A percentile compares a stretch with the other conserved stretches of the same genome.
Conservation (phyloP, 2,329 filamentous ascomycete species). For the Fusarium euwallaceae region DNA sequence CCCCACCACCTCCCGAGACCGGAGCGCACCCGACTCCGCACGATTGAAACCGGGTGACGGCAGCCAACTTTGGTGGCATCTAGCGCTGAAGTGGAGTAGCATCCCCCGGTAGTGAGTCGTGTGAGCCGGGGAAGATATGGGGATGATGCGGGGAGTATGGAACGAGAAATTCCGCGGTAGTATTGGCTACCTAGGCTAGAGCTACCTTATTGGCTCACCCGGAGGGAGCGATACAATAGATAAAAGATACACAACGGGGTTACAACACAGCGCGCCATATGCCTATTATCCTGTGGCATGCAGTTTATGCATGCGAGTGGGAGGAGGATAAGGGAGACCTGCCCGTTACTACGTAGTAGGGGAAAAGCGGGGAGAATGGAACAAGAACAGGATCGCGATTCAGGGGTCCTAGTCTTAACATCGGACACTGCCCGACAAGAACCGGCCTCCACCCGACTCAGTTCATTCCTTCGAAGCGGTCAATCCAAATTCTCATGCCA, state of each 20-base stretch:
- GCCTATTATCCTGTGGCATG: too few species aligned
- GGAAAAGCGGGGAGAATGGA: background rate
- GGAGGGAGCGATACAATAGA: too few species aligned
- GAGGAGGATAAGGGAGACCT: too few species aligned
- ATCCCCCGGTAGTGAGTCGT: background rate
- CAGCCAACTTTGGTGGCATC: background rate
- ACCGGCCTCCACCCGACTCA: background rate
- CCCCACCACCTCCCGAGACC: background rate
- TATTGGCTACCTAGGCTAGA: too few species aligned
- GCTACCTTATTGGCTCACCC: too few species aligned
- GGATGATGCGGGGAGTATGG: background rate
- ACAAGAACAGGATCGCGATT: background rate
- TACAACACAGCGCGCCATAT: too few species aligned
- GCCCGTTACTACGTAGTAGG: too few species aligned
- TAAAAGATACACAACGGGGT: too few species aligned
- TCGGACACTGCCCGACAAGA: conserved; percentile 1
- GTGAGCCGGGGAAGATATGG: background rate
- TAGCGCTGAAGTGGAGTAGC: background rate
- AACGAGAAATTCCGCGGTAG: background rate
- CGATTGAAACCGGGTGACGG: background rate
- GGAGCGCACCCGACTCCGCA: background rate
- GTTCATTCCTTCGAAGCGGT: background rate
- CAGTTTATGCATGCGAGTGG: too few species aligned
- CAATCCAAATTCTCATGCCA: background rate
- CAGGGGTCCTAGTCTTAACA: background rate